Percentiles rank a stretch among this genome's conserved stretches.
These are phyloP conservation scores for Aegilops sharonensis DNA, from an alignment of 176 grass and related monocot species.

Conservation along the genomic window DNA sequence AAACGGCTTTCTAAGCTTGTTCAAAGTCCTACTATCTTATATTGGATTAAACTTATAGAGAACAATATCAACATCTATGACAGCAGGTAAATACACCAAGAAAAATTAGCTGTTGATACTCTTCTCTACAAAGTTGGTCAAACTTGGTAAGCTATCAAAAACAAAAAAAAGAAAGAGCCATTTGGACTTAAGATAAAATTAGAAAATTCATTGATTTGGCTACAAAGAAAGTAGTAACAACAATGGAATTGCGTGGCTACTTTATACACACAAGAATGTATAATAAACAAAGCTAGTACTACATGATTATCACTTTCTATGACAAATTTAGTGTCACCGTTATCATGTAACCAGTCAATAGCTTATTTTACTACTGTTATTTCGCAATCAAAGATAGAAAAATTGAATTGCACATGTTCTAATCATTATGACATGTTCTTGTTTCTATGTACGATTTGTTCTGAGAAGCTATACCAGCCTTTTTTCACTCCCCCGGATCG, in stretches of 20 bases:
- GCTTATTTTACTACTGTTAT: not conserved
- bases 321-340: not conserved
- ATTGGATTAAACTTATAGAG: too few species aligned
- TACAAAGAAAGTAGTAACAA: not conserved
- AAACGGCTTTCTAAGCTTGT: too few species aligned
- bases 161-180: too few species aligned
- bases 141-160: too few species aligned
- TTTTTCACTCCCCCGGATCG: not conserved
- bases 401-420: not conserved
- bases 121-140: too few species aligned
- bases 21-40: too few species aligned
- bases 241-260: not conserved
- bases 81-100: too few species aligned
- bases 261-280: not conserved
- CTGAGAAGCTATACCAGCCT: not conserved
- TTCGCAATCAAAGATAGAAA: not conserved
- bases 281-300: not conserved
- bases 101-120: too few species aligned
- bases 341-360: not conserved
- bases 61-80: too few species aligned
- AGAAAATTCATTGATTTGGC: not conserved
- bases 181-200: not conserved
- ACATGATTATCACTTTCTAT: not conserved
- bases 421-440: not conserved
- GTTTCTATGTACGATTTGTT: not conserved